Evolutionary conservation across 228 moss, liverwort and hornwort genomes (phyloP).

Genomic region (Sphagnum fallax): DNA sequence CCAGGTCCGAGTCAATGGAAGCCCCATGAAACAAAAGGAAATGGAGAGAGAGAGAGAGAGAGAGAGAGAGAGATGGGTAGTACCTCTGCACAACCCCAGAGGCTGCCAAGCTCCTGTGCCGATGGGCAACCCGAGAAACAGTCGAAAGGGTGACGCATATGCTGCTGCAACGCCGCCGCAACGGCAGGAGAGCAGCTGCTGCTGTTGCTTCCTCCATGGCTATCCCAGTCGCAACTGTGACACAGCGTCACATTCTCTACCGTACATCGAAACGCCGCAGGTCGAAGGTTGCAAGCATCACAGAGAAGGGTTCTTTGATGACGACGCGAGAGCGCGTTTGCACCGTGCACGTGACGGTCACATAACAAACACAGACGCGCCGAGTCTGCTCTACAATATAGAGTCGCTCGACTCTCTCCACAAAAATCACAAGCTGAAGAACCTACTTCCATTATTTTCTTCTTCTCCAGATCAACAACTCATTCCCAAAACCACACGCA

Average conservation of each 20-base stretch:
- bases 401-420: slow-evolving; percentile 6
- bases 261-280: slow-evolving; percentile 2
- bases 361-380: slow-evolving; percentile 9
- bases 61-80: no score
- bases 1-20: no score
- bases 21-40: no score
- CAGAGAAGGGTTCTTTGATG: slow-evolving; percentile 10
- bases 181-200: slow-evolving; percentile 5
- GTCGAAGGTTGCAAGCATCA: slow-evolving; percentile 4
- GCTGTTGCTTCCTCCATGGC: slow-evolving; percentile 1
- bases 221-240: slow-evolving; percentile 10
- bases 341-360: slow-evolving; percentile 8
- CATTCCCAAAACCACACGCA: no score
- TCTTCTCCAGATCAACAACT: no score
- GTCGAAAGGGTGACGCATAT: slow-evolving; percentile 4
- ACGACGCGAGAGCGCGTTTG: slow-evolving; percentile 3
- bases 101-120: slow-evolving; percentile 1
- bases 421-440: slow-evolving; percentile 10
- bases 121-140: slow-evolving; percentile 10
- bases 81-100: slow-evolving; percentile 12
- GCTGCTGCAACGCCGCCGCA: not conserved
- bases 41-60: no score
- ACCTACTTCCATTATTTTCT: not conserved
- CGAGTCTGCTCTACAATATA: slow-evolving; percentile 9
- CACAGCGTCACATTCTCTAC: slow-evolving; percentile 1